Conservation (phyloP, 164 flowering plant species). For the Sedum album region DNA sequence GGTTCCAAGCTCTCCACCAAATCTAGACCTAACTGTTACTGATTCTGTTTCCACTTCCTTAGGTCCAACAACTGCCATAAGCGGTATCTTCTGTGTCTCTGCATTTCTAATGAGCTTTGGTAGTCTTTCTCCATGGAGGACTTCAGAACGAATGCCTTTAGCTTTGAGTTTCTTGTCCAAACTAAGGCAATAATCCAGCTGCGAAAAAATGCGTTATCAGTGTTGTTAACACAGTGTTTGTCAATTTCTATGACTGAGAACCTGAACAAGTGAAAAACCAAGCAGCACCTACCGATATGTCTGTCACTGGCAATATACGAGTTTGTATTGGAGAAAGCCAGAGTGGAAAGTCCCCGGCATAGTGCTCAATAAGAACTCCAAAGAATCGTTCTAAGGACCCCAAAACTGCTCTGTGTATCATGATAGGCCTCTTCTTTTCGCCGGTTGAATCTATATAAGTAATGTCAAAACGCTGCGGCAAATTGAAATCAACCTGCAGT, state of each 20-base stretch:
- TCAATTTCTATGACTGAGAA: no score
- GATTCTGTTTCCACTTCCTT: slow-evolving; percentile 72
- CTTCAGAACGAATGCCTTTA: slow-evolving; percentile 61
- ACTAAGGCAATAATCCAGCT: slow-evolving; percentile 71
- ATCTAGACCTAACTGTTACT: slow-evolving; percentile 79
- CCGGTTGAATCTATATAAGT: slow-evolving; percentile 73
- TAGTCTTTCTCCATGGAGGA: slow-evolving; percentile 84
- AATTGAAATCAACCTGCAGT: slow-evolving; percentile 83
- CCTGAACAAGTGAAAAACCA: background rate
- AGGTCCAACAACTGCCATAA: slow-evolving; percentile 96
- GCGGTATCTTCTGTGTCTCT: slow-evolving; percentile 81
- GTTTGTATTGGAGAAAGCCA: slow-evolving; percentile 96
- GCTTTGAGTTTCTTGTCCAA: slow-evolving; percentile 44
- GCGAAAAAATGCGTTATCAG: slow-evolving; percentile 11
- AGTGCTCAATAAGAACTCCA: slow-evolving; percentile 91
- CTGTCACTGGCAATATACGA: slow-evolving; percentile 82
- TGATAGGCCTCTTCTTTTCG: slow-evolving; percentile 78
- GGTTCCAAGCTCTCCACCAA: slow-evolving; percentile 75
- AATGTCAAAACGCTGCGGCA: slow-evolving; percentile 89
- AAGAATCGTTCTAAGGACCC: slow-evolving; percentile 94
- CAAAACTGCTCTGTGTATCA: slow-evolving; percentile 97
- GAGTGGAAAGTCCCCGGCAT: slow-evolving; percentile 91
- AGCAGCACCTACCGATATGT: slow-evolving; percentile 44
- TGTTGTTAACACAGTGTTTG: background rate
- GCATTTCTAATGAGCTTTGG: slow-evolving; percentile 85